Percentiles rank a stretch among this genome's conserved stretches.
Evolutionary conservation across 2,329 filamentous ascomycete genomes (phyloP).

Genomic region (Aspergillus calidoustus): DNA sequence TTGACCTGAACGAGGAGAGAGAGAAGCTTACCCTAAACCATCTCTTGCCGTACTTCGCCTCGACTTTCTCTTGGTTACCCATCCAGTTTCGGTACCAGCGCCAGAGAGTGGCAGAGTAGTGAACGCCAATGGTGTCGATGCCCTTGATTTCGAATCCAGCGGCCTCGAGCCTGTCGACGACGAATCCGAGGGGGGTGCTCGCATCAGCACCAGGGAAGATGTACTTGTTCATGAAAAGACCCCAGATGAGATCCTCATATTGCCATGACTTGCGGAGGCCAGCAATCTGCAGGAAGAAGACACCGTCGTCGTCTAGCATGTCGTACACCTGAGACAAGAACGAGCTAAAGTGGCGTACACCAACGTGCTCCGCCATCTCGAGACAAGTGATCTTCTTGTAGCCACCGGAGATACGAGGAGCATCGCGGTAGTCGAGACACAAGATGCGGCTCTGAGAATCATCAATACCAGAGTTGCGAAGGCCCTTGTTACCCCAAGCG

Average conservation of each 20-base stretch:
- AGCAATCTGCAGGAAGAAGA: slow-evolving; percentile 94
- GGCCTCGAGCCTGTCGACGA: slow-evolving; percentile 81
- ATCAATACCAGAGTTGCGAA: slow-evolving; percentile 78
- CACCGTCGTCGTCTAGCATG: slow-evolving; percentile 95
- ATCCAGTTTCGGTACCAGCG: slow-evolving; percentile 99
- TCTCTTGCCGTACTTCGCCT: slow-evolving; percentile 90
- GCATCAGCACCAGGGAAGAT: slow-evolving; percentile 97
- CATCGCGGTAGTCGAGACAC: slow-evolving; percentile 97
- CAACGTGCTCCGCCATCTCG: slow-evolving; percentile 99
- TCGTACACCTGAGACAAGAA: slow-evolving; percentile 89
- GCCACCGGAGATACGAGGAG: slow-evolving; percentile 73
- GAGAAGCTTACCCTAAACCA: slow-evolving; percentile 83
- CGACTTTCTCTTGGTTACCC: slow-evolving; percentile 87
- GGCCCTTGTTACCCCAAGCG: slow-evolving; percentile 90
- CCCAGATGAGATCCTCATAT: slow-evolving; percentile 97
- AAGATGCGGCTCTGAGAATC: slow-evolving; percentile 90
- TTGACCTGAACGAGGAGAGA: neutral
- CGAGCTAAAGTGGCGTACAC: slow-evolving; percentile 80
- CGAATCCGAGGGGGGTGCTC: slow-evolving; percentile 87
- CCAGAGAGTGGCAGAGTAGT: slow-evolving; percentile 97
- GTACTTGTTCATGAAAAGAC: slow-evolving; percentile 99
- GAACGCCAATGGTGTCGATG: slow-evolving; percentile 91
- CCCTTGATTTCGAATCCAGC: slow-evolving; percentile 90
- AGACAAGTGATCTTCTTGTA: slow-evolving; percentile 97
- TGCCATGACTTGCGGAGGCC: slow-evolving; percentile 95